Percentiles rank a stretch among this genome's conserved stretches.
Conservation (phyloP, 2,329 filamentous ascomycete genomes). For the Ploettnerulaceae sp. region DNA sequence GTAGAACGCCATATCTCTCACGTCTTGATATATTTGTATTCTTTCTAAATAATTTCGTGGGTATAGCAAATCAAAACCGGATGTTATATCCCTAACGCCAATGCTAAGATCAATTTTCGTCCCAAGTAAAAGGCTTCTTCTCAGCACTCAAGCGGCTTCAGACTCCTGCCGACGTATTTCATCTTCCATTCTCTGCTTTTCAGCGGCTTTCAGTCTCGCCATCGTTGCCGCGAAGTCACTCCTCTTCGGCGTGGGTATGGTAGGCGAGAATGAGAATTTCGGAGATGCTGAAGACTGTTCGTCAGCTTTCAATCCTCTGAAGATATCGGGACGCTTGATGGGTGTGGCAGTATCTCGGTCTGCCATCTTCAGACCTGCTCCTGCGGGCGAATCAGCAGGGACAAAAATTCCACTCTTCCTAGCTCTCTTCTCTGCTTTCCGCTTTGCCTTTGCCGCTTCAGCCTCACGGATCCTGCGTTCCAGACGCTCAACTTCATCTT, state of each 20-base stretch:
- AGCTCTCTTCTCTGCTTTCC: slow-evolving; percentile 36
- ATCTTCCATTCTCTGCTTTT: slow-evolving; percentile 48
- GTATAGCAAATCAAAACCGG: slow-evolving; percentile 20
- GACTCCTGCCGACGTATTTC: slow-evolving; percentile 45
- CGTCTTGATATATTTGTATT: slow-evolving; percentile 6
- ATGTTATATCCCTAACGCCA: slow-evolving; percentile 25
- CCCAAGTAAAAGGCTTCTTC: slow-evolving; percentile 16
- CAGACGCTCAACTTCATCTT: slow-evolving; percentile 41
- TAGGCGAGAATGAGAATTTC: slow-evolving; percentile 33
- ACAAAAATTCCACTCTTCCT: slow-evolving; percentile 35
- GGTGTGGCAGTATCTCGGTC: slow-evolving; percentile 28
- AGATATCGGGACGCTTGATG: slow-evolving; percentile 34
- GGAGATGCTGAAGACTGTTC: slow-evolving; percentile 36
- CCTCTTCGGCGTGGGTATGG: slow-evolving; percentile 25
- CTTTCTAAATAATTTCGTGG: slow-evolving; percentile 12
- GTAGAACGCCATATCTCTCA: neutral
- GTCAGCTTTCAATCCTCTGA: slow-evolving; percentile 38
- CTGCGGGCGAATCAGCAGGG: slow-evolving; percentile 24
- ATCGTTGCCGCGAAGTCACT: slow-evolving; percentile 41
- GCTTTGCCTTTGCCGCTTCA: slow-evolving; percentile 37
- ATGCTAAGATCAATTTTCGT: slow-evolving; percentile 24
- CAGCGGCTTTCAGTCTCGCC: slow-evolving; percentile 52
- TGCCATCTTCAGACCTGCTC: slow-evolving; percentile 11
- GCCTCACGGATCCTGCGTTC: slow-evolving; percentile 41
- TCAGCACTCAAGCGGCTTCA: slow-evolving; percentile 35